Conservation (phyloP, 176 grass and related monocot species). For the barley (Hordeum vulgare) region MorexV3_pseudomolecules_assembly NC_058521.1:575675296-575675795, state of each 20-base stretch:
- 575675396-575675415: no score
- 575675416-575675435: no score
- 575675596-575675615: background rate
- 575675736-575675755: background rate
- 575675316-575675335: no score
- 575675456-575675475: background rate
- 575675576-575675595: background rate
- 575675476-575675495: background rate
- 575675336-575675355: no score
- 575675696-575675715: background rate
- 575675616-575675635: background rate
- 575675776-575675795: slow-evolving; percentile 12
- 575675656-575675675: background rate
- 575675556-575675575: background rate
- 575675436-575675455: no score
- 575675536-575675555: background rate
- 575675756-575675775: slow-evolving; percentile 27
- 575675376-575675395: background rate
- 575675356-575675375: no score
- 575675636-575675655: background rate
- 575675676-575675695: background rate
- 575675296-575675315: no score
- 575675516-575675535: background rate
- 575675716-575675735: background rate
- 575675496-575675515: no score